Evolutionary conservation across 805 yeast species (phyloP).

Genomic region (Cyberlindnera veronae): DNA sequence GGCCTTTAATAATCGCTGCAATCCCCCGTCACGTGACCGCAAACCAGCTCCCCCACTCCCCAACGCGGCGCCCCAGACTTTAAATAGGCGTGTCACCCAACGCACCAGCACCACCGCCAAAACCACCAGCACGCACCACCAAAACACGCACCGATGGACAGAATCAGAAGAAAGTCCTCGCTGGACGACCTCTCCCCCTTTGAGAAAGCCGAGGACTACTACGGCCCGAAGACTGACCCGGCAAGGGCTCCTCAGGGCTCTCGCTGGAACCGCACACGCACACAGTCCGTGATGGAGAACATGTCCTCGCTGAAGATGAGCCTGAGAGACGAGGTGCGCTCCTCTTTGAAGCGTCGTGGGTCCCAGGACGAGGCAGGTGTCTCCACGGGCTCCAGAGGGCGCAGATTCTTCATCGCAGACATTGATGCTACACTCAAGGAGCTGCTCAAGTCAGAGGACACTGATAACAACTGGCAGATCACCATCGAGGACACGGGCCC

Average conservation of each 20-base stretch:
- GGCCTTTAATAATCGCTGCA: too few species aligned
- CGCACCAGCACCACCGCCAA: too few species aligned
- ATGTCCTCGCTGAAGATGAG: conserved; percentile 17
- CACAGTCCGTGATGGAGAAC: conserved; percentile 46
- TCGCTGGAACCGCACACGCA: conserved; percentile 50
- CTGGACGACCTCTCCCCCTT: conserved; percentile 47
- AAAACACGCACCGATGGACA: too few species aligned
- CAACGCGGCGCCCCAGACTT: too few species aligned
- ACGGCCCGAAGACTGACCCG: conserved; percentile 62
- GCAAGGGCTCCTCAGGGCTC: conserved; percentile 38
- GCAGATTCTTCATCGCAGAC: conserved; percentile 63
- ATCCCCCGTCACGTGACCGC: too few species aligned
- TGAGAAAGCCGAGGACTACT: conserved; percentile 65
- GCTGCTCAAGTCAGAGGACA: conserved; percentile 73
- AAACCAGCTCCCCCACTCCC: too few species aligned
- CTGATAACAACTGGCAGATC: conserved; percentile 80
- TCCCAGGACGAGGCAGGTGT: conserved; percentile 48
- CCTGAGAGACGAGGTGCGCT: conserved; percentile 21
- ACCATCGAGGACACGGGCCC: conserved; percentile 86
- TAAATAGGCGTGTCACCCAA: too few species aligned
- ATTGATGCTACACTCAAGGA: conserved; percentile 70
- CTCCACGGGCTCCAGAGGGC: conserved; percentile 33
- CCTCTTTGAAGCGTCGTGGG: conserved; percentile 43
- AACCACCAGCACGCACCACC: too few species aligned
- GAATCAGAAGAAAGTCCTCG: conserved; percentile 25